Evolutionary conservation across 257 asterid genomes (phyloP).

Genomic region (Gentiana dahurica): DNA sequence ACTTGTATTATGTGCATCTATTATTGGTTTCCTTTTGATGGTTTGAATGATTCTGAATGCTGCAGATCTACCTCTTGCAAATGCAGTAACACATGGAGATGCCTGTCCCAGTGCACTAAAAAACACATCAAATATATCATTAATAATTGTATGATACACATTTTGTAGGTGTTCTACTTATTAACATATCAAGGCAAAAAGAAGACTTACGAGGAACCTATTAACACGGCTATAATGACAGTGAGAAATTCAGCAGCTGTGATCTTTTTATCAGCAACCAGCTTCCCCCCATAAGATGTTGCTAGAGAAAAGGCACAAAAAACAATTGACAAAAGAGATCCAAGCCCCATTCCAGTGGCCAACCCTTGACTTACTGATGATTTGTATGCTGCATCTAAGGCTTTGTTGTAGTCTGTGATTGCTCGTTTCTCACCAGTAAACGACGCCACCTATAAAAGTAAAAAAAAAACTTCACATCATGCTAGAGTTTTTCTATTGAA

Average conservation of each 20-base stretch:
- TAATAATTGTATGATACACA: too few species aligned
- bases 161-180: too few species aligned
- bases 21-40: constrained; percentile 39
- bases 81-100: constrained; percentile 56
- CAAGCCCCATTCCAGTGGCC: constrained; percentile 67
- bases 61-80: constrained; percentile 70
- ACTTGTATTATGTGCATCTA: constrained; percentile 41
- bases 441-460: constrained; percentile 47
- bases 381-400: constrained; percentile 54
- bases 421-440: constrained; percentile 77
- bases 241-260: constrained; percentile 62
- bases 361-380: constrained; percentile 63
- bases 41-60: constrained; percentile 67
- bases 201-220: constrained; percentile 50
- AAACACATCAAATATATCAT: too few species aligned
- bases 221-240: constrained; percentile 44
- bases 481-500: too few species aligned
- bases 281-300: constrained; percentile 59
- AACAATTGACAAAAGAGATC: constrained; percentile 51
- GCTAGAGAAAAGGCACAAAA: constrained; percentile 73
- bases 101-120: constrained; percentile 66
- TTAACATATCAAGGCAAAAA: background rate
- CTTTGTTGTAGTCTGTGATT: constrained; percentile 32
- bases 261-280: constrained; percentile 53
- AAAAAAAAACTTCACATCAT: too few species aligned